These are phyloP conservation scores for Neostapfia colusana DNA, from an alignment of 176 grass and related monocot genomes.

Conservation along the genomic window DNA sequence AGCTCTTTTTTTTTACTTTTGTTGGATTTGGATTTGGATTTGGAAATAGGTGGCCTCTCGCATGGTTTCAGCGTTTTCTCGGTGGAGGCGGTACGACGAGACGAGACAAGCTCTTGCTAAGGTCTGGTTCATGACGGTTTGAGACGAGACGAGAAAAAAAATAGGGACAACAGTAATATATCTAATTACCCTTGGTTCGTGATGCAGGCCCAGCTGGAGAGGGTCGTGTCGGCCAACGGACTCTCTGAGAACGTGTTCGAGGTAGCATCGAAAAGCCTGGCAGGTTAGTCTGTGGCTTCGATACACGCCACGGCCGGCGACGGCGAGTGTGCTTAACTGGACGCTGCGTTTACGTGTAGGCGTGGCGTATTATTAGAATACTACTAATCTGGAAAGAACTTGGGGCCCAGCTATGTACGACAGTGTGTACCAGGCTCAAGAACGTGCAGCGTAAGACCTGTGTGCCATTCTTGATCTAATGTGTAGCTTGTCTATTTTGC, in stretches of 20 bases:
- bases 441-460: too few species aligned
- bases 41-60: slow-evolving; percentile 76
- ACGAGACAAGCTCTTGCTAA: slow-evolving; percentile 80
- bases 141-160: slow-evolving; percentile 63
- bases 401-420: too few species aligned
- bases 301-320: too few species aligned
- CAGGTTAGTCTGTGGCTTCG: slow-evolving; percentile 31
- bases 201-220: slow-evolving; percentile 81
- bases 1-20: neutral
- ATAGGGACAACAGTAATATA: too few species aligned
- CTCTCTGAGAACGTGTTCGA: slow-evolving; percentile 94
- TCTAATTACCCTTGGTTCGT: neutral
- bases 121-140: slow-evolving; percentile 32
- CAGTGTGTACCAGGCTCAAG: too few species aligned
- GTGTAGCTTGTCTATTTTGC: too few species aligned
- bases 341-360: too few species aligned
- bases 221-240: slow-evolving; percentile 90
- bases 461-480: too few species aligned
- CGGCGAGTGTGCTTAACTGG: too few species aligned
- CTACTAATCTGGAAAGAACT: too few species aligned
- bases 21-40: slow-evolving; percentile 5
- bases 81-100: slow-evolving; percentile 84
- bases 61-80: slow-evolving; percentile 92
- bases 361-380: too few species aligned
- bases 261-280: slow-evolving; percentile 91